Conservation (phyloP, 345 rosid genomes). For the Eucalyptus sp. region DNA sequence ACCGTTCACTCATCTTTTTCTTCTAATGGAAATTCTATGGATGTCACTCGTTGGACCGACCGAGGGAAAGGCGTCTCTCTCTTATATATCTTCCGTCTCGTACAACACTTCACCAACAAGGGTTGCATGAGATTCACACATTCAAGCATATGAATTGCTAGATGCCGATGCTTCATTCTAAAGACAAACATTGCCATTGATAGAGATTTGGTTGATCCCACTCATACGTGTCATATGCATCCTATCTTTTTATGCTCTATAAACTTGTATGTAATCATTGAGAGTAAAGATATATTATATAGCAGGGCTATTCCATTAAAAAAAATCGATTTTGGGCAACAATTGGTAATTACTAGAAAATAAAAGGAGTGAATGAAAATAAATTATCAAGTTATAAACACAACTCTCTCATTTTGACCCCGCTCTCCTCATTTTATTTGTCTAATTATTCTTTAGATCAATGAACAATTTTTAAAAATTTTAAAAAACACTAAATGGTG, state of each 20-base stretch:
- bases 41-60: background rate
- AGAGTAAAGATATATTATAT: background rate
- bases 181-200: background rate
- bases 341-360: background rate
- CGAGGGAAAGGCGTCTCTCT: background rate
- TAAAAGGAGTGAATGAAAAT: background rate
- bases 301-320: background rate
- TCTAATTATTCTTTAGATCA: background rate
- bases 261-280: background rate
- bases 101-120: background rate
- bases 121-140: background rate
- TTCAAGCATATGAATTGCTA: background rate
- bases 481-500: fast-evolving
- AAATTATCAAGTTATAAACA: background rate
- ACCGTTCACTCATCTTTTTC: background rate
- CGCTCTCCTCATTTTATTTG: background rate
- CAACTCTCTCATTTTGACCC: background rate
- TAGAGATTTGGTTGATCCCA: background rate
- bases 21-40: background rate
- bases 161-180: background rate
- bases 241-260: too few species aligned
- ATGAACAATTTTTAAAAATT: background rate
- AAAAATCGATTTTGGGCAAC: background rate
- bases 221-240: too few species aligned
- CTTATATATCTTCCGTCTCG: background rate